Conservation (phyloP, 345 rosid genomes). For the Raphanus sativus region DNA sequence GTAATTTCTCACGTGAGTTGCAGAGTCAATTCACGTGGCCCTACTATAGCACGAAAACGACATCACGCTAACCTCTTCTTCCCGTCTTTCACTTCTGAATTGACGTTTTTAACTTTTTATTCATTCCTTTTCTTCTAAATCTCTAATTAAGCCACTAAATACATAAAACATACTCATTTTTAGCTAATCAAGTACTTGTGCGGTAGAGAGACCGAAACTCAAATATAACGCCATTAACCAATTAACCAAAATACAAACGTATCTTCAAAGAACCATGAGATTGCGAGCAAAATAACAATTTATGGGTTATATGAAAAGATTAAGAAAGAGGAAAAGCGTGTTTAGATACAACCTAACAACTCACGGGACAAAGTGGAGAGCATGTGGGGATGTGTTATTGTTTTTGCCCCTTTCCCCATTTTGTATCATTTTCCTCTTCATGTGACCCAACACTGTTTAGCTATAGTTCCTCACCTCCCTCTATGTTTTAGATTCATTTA, state of each 20-base stretch:
- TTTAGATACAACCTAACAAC: slow-evolving; percentile 30
- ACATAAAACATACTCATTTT: background rate
- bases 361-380: slow-evolving; percentile 37
- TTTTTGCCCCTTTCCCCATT: slow-evolving; percentile 35
- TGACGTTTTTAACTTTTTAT: background rate
- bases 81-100: slow-evolving; percentile 31
- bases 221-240: background rate
- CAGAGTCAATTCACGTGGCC: slow-evolving; percentile 36
- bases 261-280: background rate
- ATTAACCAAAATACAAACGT: background rate
- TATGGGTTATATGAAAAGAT: background rate
- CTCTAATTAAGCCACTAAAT: background rate
- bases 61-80: slow-evolving; percentile 32
- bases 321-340: slow-evolving; percentile 21
- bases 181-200: background rate
- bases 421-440: slow-evolving; percentile 15
- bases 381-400: slow-evolving; percentile 40
- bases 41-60: slow-evolving; percentile 31
- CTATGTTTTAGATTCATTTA: background rate
- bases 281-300: slow-evolving; percentile 17
- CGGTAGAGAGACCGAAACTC: background rate
- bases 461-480: slow-evolving; percentile 15
- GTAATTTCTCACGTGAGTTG: slow-evolving; percentile 35
- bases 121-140: background rate
- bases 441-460: slow-evolving; percentile 37